Evolutionary conservation across 139 green algal species (phyloP).

Genomic region (Chlamydomonas applanata): DNA sequence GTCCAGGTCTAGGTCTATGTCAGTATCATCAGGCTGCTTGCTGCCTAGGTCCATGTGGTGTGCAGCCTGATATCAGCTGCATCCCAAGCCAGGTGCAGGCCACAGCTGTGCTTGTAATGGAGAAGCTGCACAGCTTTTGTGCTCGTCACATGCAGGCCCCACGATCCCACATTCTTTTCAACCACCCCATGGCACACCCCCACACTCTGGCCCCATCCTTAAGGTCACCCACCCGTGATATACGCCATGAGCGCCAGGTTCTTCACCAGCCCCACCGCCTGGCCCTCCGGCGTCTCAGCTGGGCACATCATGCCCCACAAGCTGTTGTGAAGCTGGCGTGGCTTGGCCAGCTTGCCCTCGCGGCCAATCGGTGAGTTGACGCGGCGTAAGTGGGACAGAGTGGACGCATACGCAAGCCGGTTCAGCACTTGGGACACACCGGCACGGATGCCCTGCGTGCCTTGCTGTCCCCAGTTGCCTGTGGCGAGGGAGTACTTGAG

Average conservation of each 20-base stretch:
- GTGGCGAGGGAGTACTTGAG: conserved; percentile 97
- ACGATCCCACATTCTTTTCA: too few species aligned
- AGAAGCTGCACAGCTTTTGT: too few species aligned
- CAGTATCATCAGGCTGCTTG: too few species aligned
- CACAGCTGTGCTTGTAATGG: too few species aligned
- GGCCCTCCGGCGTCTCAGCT: conserved; percentile 94
- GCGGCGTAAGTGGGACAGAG: conserved; percentile 92
- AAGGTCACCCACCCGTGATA: conserved; percentile 62
- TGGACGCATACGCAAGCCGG: conserved; percentile 92
- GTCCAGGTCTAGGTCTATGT: too few species aligned
- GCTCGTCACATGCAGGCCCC: too few species aligned
- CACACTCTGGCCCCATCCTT: too few species aligned
- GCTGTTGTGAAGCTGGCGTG: conserved; percentile 97
- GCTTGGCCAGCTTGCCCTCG: conserved; percentile 93
- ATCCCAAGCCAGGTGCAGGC: too few species aligned
- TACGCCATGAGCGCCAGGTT: conserved; percentile 98
- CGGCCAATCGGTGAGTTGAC: conserved; percentile 97
- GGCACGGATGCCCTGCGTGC: conserved; percentile 70
- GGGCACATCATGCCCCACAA: conserved; percentile 99
- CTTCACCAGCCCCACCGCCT: conserved; percentile 94
- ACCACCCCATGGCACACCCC: too few species aligned
- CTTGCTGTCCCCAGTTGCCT: conserved; percentile 95
- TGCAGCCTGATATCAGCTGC: too few species aligned
- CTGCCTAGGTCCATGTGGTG: too few species aligned
- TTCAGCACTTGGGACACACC: conserved; percentile 95